Base-by-base conservation (phyloP, 352 stramenopile species). In the Nothophytophthora sp. region DNA sequence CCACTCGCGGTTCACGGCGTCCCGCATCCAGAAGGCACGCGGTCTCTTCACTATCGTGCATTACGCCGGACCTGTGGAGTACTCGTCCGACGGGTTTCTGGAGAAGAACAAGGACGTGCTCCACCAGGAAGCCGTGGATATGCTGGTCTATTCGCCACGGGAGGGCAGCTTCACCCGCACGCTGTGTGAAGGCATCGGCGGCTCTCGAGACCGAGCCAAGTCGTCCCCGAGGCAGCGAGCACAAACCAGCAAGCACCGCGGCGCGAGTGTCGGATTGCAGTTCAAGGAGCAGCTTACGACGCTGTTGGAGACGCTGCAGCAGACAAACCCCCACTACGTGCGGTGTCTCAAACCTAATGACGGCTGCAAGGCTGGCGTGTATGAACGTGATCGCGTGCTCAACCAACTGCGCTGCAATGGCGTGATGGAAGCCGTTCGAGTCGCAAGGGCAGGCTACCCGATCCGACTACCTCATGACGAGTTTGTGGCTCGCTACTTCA, bases 301-400 rank as follows among this genome's bases (percentile, higher is more conserved):
- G 4, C 62, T 94, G 46, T 50, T 94, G 11, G 81, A 93, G 38
- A 88, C 73, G 11, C 48, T 95, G 5, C 68, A 84, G 28, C 57
- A 78, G 25, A 92, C 83, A 0, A 86, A 84, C 19, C 79, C 87
- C 2, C 86, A 96, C 53, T 97, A 96, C 44, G 88, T 97, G 22
- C 80, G 89, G 22, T 96, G 88, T 32, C 58, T 97, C 23, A 96
- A 97, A 63, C 89, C 89, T 4, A 97, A 97, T 57, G 86, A 96
- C 10, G 29, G 68, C 1, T 88, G 76, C 27, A 70, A 76, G 33
- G 69, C 84, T 3, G 48, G 63, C 0, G 55, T 77, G 33, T 95
- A 90, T 32, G 64, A 86, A 33, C 63, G 70, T 6, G 72, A 90
- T 11, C 76, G 86, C 24, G 85, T 96, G 15, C 44, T 90, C 20